Conservation (phyloP, 208 protist species). For the Naegleria gruberi region DNA sequence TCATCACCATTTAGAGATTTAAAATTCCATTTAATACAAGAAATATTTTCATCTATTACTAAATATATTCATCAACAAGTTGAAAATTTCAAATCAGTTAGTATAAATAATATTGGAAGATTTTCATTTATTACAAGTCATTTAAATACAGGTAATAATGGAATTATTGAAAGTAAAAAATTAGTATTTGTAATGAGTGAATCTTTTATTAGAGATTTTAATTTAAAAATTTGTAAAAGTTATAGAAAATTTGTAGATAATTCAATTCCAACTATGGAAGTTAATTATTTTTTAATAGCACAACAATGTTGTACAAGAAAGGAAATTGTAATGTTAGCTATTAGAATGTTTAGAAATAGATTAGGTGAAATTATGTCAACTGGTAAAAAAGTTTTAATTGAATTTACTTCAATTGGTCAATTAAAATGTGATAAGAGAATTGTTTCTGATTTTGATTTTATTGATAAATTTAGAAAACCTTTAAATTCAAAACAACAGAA, state of each 20-base stretch:
- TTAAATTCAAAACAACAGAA: not conserved
- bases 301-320: slow-evolving; percentile 6
- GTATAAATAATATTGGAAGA: not conserved
- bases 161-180: not conserved
- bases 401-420: not conserved
- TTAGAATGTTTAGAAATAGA: not conserved
- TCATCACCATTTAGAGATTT: not conserved
- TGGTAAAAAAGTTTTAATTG: not conserved
- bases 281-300: slow-evolving; percentile 15
- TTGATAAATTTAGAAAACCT: not conserved
- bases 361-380: not conserved
- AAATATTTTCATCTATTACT: not conserved
- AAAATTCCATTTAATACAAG: not conserved
- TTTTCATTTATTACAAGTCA: not conserved
- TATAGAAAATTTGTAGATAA: not conserved
- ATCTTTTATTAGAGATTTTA: not conserved
- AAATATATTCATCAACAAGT: not conserved
- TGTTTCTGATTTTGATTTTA: not conserved
- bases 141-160: not conserved
- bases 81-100: not conserved
- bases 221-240: not conserved
- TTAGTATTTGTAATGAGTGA: not conserved
- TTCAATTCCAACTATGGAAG: not conserved
- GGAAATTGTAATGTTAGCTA: not conserved
- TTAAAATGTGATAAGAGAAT: not conserved